These are phyloP conservation scores for Cercophora sp. DNA, from an alignment of 495 filamentous ascomycete genomes.

Conservation along the genomic window DNA sequence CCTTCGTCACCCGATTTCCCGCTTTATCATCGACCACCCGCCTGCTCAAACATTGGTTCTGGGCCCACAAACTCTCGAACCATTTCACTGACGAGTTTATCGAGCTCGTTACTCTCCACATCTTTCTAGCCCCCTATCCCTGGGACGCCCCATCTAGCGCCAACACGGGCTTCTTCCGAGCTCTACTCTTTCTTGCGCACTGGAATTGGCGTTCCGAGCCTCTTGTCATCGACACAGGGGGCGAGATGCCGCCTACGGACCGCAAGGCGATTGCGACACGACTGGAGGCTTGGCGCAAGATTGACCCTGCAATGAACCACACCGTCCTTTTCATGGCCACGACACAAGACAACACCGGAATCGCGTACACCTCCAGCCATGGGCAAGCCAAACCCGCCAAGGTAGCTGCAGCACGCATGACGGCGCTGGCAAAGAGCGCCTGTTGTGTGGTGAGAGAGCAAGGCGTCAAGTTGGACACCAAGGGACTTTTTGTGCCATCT, in stretches of 20 bases:
- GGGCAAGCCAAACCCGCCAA: slow-evolving; percentile 55
- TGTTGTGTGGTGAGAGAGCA: slow-evolving; percentile 56
- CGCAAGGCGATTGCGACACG: slow-evolving; percentile 61
- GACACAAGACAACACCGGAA: slow-evolving; percentile 68
- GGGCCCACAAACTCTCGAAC: slow-evolving; percentile 68
- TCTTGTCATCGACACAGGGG: slow-evolving; percentile 69
- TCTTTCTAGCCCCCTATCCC: slow-evolving; percentile 78
- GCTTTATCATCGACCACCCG: slow-evolving; percentile 79
- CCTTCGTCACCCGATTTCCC: slow-evolving; percentile 75
- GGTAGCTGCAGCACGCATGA: slow-evolving; percentile 81
- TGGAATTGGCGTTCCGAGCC: slow-evolving; percentile 92
- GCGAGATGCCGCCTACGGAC: slow-evolving; percentile 49
- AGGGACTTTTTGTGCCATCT: slow-evolving; percentile 63
- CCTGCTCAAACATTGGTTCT: slow-evolving; percentile 88
- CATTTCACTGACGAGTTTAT: slow-evolving; percentile 77
- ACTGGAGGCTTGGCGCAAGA: slow-evolving; percentile 74
- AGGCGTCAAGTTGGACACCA: slow-evolving; percentile 51
- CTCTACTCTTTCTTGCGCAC: slow-evolving; percentile 67
- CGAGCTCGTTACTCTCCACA: slow-evolving; percentile 70
- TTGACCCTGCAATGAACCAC: slow-evolving; percentile 84
- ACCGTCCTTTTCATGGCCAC: slow-evolving; percentile 79
- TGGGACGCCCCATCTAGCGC: slow-evolving; percentile 74
- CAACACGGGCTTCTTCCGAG: slow-evolving; percentile 77
- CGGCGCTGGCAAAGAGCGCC: slow-evolving; percentile 70
- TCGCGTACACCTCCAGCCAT: slow-evolving; percentile 70